These are phyloP conservation scores for Pseudocercospora cruenta DNA, from an alignment of 2,329 filamentous ascomycete species.

Conservation along the genomic window DNA sequence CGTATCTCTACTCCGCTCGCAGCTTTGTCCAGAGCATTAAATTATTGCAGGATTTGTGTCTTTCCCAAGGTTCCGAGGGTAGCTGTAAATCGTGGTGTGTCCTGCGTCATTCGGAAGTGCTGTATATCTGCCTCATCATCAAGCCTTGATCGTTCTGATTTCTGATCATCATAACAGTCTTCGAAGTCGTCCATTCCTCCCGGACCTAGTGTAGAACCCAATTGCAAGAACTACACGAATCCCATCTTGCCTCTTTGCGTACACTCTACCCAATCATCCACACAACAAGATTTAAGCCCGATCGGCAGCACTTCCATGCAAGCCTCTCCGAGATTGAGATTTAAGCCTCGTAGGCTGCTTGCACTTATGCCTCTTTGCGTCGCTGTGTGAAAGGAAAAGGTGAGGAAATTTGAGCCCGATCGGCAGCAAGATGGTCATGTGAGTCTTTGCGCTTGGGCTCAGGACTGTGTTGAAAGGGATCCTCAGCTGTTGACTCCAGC, in stretches of 20 bases:
- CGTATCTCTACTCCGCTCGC: too few species aligned
- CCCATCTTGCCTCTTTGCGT: neutral
- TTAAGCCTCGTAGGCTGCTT: conserved; percentile 10
- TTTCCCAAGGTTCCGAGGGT: too few species aligned
- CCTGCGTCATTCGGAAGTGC: too few species aligned
- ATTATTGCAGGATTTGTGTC: too few species aligned
- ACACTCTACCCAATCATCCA: neutral
- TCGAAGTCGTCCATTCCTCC: too few species aligned
- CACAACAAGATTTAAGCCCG: conserved; percentile 7
- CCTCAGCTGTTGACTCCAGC: neutral
- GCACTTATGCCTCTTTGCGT: conserved; percentile 1
- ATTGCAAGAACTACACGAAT: neutral
- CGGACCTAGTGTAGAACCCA: neutral
- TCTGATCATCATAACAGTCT: too few species aligned
- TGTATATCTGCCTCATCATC: too few species aligned
- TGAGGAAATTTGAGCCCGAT: conserved; percentile 5
- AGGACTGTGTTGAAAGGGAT: neutral
- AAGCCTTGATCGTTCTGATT: too few species aligned
- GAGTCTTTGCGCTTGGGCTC: neutral
- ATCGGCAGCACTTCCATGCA: conserved; percentile 3
- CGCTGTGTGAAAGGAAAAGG: neutral
- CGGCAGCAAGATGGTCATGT: conserved; percentile 4
- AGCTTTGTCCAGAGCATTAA: too few species aligned
- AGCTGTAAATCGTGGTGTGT: too few species aligned
- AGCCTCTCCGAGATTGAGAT: conserved; percentile 9